phyloP scores from a whole-genome alignment of 345 rosid genomes.

The Lepidium aucheri region DNA sequence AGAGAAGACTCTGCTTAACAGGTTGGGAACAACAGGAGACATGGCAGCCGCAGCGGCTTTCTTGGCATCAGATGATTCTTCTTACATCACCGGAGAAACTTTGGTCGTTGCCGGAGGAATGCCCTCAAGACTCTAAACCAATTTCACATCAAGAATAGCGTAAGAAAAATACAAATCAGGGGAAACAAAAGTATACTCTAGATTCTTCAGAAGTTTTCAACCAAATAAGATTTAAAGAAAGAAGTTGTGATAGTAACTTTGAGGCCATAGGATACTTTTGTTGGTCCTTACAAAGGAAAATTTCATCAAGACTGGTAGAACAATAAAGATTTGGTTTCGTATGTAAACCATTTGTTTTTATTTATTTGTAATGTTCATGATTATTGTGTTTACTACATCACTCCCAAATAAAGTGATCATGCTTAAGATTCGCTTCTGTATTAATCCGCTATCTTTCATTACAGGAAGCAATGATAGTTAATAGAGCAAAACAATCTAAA shows the following conservation, averaged over 20 bases:
- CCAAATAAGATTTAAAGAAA: neutral
- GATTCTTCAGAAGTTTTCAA: neutral
- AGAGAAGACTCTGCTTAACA: slow-evolving; percentile 53
- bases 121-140: slow-evolving; percentile 59
- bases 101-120: slow-evolving; percentile 76
- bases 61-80: slow-evolving; percentile 75
- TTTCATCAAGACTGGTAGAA: neutral
- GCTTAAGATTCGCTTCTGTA: no score
- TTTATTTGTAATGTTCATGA: no score
- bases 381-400: neutral
- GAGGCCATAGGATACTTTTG: neutral
- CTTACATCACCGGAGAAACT: slow-evolving; percentile 71
- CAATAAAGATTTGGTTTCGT: neutral
- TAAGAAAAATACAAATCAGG: neutral
- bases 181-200: neutral
- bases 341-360: neutral
- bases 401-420: neutral
- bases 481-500: neutral
- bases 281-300: neutral
- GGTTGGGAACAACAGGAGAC: slow-evolving; percentile 66
- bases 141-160: neutral
- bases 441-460: no score
- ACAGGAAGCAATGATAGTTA: no score
- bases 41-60: slow-evolving; percentile 75
- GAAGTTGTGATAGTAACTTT: neutral